Evolutionary conservation across 768 basidiomycete species (phyloP).

Genomic region (Xanthoconium stramineum): DNA sequence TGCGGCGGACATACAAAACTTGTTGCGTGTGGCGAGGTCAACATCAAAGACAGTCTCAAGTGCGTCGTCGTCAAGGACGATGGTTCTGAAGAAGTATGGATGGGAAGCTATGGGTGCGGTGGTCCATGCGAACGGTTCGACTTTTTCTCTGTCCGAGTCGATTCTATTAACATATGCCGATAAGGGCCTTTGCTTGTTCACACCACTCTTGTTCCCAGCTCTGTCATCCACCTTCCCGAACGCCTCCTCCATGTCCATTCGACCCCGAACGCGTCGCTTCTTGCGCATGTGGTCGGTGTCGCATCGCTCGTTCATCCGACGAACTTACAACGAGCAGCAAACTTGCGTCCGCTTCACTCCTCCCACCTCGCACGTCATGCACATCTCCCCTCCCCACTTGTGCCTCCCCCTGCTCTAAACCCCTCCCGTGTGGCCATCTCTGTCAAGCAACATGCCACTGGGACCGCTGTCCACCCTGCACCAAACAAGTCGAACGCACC

Average conservation of each 20-base stretch:
- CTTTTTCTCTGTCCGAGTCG: background rate
- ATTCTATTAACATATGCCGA: background rate
- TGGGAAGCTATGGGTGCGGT: constrained; percentile 63
- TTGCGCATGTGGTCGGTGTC: constrained; percentile 79
- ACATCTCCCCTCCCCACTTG: constrained; percentile 82
- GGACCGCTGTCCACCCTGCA: constrained; percentile 69
- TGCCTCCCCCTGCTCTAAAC: constrained; percentile 32
- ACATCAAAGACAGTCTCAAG: constrained; percentile 35
- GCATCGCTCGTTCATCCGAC: constrained; percentile 36
- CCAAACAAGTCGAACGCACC: constrained; percentile 60
- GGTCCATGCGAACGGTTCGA: constrained; percentile 55
- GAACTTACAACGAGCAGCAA: constrained; percentile 10
- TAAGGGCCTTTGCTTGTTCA: constrained; percentile 71
- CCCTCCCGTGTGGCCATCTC: constrained; percentile 67
- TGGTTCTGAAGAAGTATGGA: constrained; percentile 52
- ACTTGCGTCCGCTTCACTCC: constrained; percentile 2
- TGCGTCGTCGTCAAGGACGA: constrained; percentile 26
- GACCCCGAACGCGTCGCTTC: constrained; percentile 64
- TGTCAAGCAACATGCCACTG: constrained; percentile 73
- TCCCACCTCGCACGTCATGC: constrained; percentile 53
- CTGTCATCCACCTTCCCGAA: constrained; percentile 73
- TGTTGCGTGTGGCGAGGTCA: constrained; percentile 67
- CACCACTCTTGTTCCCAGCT: constrained; percentile 66
- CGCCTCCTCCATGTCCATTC: constrained; percentile 62
- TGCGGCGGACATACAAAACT: constrained; percentile 68